These are phyloP conservation scores for Candida maesae DNA, from an alignment of 805 yeast genomes.

Conservation along the genomic window DNA sequence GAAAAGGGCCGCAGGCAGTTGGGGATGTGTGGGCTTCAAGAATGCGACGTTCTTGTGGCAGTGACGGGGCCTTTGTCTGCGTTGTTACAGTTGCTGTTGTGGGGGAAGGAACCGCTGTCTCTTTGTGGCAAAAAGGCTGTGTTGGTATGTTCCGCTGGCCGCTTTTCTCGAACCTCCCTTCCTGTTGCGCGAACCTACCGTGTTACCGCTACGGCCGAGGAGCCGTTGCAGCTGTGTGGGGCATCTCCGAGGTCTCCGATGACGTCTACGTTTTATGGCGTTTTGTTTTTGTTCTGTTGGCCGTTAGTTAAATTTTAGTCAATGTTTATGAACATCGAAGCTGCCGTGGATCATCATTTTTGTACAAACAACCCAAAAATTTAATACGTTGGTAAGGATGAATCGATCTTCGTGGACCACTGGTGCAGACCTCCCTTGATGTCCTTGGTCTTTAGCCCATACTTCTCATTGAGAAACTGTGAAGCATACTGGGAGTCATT, in stretches of 20 bases:
- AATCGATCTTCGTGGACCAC: conserved; percentile 64
- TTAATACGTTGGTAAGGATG: conserved; percentile 59
- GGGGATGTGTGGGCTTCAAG: not conserved
- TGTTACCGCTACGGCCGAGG: too few relatives aligned
- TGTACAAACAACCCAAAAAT: too few relatives aligned
- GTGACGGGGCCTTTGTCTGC: not conserved
- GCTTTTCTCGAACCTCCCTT: conserved; percentile 3
- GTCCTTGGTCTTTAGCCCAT: conserved; percentile 54
- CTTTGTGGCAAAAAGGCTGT: conserved; percentile 16
- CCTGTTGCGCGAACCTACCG: not conserved
- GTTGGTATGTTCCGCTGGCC: conserved; percentile 4
- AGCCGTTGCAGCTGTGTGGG: too few relatives aligned
- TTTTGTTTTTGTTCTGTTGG: not conserved
- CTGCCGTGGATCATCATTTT: too few relatives aligned
- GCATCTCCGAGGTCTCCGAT: not conserved
- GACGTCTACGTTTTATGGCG: too few relatives aligned
- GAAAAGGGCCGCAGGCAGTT: not conserved
- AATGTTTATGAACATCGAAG: too few relatives aligned
- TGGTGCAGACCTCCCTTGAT: conserved; percentile 71
- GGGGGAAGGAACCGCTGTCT: not conserved
- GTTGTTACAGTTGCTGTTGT: not conserved
- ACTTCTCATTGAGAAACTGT: conserved; percentile 44
- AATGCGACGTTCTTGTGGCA: not conserved
- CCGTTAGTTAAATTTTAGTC: too few relatives aligned
- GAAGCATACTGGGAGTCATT: conserved; percentile 87